phyloP scores from a whole-genome alignment of 2,329 filamentous ascomycete genomes.

The Cyphellophora europaea region DNA sequence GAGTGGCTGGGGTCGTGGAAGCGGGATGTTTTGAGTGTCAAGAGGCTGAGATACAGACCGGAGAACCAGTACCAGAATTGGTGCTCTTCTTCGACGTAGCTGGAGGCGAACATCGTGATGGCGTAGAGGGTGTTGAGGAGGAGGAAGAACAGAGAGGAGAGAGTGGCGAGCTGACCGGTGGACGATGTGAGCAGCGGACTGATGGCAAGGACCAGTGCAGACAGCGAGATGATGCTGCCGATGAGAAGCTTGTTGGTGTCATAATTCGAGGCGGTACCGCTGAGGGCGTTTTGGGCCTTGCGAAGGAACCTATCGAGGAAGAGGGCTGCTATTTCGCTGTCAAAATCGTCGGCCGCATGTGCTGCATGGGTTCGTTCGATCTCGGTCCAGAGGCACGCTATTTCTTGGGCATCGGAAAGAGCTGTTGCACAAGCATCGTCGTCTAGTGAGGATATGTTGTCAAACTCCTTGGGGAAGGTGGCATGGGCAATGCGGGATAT shows the following conservation, averaged over 20 bases:
- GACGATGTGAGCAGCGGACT: conserved; percentile 22
- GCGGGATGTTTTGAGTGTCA: conserved; percentile 20
- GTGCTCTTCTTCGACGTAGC: conserved; percentile 96
- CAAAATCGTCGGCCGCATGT: conserved; percentile 21
- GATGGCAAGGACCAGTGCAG: conserved; percentile 21
- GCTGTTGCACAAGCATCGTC: conserved; percentile 22
- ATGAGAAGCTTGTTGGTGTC: conserved; percentile 54
- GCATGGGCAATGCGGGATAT: conserved; percentile 68
- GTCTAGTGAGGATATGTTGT: too few species aligned
- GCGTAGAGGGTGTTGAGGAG: conserved; percentile 56
- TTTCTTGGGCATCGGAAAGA: conserved; percentile 37
- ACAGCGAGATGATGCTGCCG: conserved; percentile 33
- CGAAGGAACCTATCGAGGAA: conserved; percentile 64
- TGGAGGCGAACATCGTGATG: conserved; percentile 94
- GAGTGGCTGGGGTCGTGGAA: not conserved
- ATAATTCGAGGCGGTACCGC: conserved; percentile 87
- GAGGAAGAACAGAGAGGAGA: conserved; percentile 30
- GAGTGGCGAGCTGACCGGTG: conserved; percentile 15
- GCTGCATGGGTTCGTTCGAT: too few species aligned
- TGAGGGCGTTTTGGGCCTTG: conserved; percentile 69
- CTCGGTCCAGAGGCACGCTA: conserved; percentile 65
- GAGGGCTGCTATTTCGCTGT: conserved; percentile 55
- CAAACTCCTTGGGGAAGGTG: conserved; percentile 51
- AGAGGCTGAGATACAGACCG: conserved; percentile 35
- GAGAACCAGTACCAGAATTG: conserved; percentile 96